Base-by-base conservation (phyloP, 2,329 filamentous ascomycete genomes). In the Sphaerulina populicola region DNA sequence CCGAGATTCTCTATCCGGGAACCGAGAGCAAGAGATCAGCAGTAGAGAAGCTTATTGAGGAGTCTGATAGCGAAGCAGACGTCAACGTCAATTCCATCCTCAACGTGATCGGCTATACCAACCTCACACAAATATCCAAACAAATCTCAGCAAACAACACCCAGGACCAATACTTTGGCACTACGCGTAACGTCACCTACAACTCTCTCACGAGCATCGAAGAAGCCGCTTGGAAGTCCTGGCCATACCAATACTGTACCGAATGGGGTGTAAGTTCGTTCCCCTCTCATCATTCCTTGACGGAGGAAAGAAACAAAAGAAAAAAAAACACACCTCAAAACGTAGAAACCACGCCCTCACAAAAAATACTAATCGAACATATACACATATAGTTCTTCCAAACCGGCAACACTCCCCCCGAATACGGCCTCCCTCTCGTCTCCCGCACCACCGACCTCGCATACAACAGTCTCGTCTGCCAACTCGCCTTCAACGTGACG, bases 391-490 rank as follows among this genome's bases (percentile, higher is more conserved):
- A 27, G 23, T 93, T 80, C 68, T 79, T 90, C 44, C 78, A 83
- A 57, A 88, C 85, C 0, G 87, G 88, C 43, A 82, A 82, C 23
- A 81, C 82, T 0, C 87, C 87, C 0, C 60, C 71, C 0, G 71
- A 78, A 52, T 49, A 29, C 14, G 76, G 81, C 48, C 75, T 83
- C 1, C 83, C 88, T 0, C 68, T 94, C 5, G 73, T 93, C 44
- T 91, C 87, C 0, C 82, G 88, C 11, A 74, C 81, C 3, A 73
- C 88, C 33, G 78, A 82, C 55, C 61, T 88, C 1, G 73, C 81
- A 2, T 88, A 82, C 66, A 66, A 73, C 2, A 79, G 78, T 0
- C 66, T 76, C 3, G 72, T 82, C 59, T 94, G 88, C 71, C 73
- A 74, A 1, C 72, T 78, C 6, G 78, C 79, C 0, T 94, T 89